Conservation (phyloP, 208 protist genomes). For the Hexamita inflata region DNA sequence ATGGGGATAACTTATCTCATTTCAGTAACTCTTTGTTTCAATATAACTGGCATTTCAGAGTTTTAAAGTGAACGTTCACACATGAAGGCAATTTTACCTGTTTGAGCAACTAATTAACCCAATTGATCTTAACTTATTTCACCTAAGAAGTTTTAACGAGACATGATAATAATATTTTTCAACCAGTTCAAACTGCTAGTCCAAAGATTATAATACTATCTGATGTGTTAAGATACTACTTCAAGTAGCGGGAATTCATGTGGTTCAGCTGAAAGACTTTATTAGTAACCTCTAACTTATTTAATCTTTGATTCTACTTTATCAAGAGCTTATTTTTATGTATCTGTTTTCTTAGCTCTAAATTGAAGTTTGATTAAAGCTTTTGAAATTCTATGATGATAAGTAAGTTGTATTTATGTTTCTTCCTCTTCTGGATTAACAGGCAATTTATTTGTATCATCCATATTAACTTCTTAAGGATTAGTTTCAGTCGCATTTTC, state of each 20-base stretch:
- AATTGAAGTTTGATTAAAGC: neutral
- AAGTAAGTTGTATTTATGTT: no score
- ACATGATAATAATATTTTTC: neutral
- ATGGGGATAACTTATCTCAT: constrained; percentile 2
- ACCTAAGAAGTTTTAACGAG: constrained; percentile 15
- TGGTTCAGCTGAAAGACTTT: no score
- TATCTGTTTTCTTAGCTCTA: neutral
- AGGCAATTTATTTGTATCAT: no score
- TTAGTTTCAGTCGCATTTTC: neutral
- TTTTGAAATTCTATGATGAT: neutral
- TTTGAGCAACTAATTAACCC: constrained; percentile 1
- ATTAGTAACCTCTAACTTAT: no score
- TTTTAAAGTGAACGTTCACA: neutral
- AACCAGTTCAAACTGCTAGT: neutral
- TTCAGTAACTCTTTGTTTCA: constrained; percentile 14
- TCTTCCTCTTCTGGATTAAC: no score
- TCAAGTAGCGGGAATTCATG: constrained; percentile 14
- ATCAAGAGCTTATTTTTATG: neutral
- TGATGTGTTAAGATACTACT: neutral
- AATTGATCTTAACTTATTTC: neutral
- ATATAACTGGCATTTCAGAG: neutral
- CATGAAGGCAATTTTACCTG: constrained; percentile 9
- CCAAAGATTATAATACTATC: constrained; percentile 4
- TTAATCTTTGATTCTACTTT: neutral
- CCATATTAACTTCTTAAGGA: no score